Conservation (phyloP, 257 asterid species). For the Scutellaria barbata region DNA sequence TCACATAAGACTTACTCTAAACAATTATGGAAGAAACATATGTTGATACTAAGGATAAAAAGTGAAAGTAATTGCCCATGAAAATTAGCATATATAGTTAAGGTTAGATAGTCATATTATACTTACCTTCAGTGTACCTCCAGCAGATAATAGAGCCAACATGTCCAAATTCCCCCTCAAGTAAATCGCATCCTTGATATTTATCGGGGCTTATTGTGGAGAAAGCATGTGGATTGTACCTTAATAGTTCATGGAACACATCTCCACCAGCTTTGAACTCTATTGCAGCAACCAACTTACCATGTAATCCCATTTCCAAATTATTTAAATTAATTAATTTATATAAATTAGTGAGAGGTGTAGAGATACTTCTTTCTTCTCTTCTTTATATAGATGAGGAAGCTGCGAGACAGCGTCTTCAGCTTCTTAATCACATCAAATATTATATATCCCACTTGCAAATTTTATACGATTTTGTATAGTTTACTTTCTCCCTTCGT, state of each 20-base stretch:
- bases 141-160: conserved; percentile 33
- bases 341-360: neutral
- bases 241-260: conserved; percentile 35
- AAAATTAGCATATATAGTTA: neutral
- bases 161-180: conserved; percentile 37
- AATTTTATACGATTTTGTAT: no score
- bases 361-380: neutral
- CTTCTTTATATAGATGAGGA: neutral
- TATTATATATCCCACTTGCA: no score
- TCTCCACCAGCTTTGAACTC: conserved; percentile 44
- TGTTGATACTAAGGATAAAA: no score
- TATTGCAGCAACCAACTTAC: conserved; percentile 37
- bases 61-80: no score
- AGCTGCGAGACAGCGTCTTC: neutral
- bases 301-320: conserved; percentile 35
- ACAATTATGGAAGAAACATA: no score
- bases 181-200: conserved; percentile 36
- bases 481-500: no score
- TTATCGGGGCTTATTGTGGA: conserved; percentile 25
- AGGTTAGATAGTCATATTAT: neutral
- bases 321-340: no score
- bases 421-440: neutral
- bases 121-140: conserved; percentile 40
- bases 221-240: conserved; percentile 32
- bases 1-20: no score